Conservation (phyloP, 257 asterid genomes). For the Solanum clarkiae region DNA sequence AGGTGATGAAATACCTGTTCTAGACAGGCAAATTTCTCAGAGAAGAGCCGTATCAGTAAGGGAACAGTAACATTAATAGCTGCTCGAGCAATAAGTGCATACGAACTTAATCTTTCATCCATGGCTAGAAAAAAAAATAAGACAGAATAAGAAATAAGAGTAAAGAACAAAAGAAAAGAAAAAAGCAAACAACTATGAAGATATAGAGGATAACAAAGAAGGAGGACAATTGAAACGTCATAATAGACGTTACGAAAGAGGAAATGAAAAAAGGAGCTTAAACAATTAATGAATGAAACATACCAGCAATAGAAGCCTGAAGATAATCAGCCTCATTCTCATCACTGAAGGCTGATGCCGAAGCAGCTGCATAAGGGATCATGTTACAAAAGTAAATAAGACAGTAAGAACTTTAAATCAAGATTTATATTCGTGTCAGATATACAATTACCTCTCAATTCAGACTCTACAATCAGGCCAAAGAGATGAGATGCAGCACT, state of each 20-base stretch:
- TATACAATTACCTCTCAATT: constrained; percentile 48
- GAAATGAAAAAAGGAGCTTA: not conserved
- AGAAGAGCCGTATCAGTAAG: constrained; percentile 50
- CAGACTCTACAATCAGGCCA: constrained; percentile 71
- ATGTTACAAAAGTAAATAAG: constrained; percentile 12
- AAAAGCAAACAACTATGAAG: not conserved
- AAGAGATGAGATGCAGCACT: constrained; percentile 77
- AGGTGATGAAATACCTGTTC: constrained; percentile 46
- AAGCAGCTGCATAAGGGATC: constrained; percentile 49
- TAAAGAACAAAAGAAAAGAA: not conserved
- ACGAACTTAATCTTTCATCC: constrained; percentile 94
- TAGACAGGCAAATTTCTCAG: constrained; percentile 56
- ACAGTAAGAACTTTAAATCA: constrained; percentile 1
- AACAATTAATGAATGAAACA: not conserved
- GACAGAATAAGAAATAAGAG: constrained; percentile 3
- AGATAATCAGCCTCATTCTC: constrained; percentile 48
- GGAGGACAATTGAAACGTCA: not conserved
- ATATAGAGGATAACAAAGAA: not conserved
- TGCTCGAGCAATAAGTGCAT: constrained; percentile 97
- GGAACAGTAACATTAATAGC: constrained; percentile 60
- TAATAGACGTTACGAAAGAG: not conserved
- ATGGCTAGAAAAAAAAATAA: constrained; percentile 45
- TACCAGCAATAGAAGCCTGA: constrained; percentile 82
- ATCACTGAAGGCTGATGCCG: constrained; percentile 64
- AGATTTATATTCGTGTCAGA: not conserved